A percentile compares a stretch with the other conserved stretches of the same genome.
Conservation (phyloP, 805 yeast genomes). For the Cyberlindnera meyerae region DNA sequence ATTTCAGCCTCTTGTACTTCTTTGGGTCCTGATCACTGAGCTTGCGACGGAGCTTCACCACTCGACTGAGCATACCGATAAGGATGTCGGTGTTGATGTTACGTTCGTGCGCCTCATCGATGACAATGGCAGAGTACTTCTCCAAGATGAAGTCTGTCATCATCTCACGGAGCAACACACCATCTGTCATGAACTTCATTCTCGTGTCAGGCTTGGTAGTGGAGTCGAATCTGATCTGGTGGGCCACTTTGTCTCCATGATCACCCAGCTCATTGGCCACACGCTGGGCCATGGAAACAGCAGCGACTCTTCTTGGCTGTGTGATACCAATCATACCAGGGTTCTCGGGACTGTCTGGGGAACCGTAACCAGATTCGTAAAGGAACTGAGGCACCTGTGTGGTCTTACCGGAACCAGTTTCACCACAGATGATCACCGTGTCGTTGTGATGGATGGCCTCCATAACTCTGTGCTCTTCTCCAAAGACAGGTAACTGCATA, state of each 20-base stretch:
- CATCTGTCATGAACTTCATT: conserved; percentile 89
- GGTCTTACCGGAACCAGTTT: conserved; percentile 97
- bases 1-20: conserved; percentile 58
- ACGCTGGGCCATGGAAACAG: conserved; percentile 85
- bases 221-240: conserved; percentile 80
- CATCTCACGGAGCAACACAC: conserved; percentile 90
- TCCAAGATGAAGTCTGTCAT: conserved; percentile 77
- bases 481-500: conserved; percentile 76
- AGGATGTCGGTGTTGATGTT: conserved; percentile 93
- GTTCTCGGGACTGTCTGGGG: conserved; percentile 43
- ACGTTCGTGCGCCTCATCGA: conserved; percentile 98
- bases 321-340: conserved; percentile 97
- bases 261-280: conserved; percentile 73
- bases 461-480: conserved; percentile 90
- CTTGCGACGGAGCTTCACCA: conserved; percentile 64
- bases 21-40: conserved; percentile 43
- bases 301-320: conserved; percentile 93
- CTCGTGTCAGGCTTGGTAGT: conserved; percentile 60
- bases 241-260: conserved; percentile 64
- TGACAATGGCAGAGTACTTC: conserved; percentile 80
- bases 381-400: conserved; percentile 97
- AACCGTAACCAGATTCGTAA: conserved; percentile 89
- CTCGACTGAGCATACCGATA: conserved; percentile 90
- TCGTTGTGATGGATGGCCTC: conserved; percentile 93
- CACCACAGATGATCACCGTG: conserved; percentile 90